Evolutionary conservation across 441 rosid species (phyloP).

Genomic region (Euphorbia corollata): DNA sequence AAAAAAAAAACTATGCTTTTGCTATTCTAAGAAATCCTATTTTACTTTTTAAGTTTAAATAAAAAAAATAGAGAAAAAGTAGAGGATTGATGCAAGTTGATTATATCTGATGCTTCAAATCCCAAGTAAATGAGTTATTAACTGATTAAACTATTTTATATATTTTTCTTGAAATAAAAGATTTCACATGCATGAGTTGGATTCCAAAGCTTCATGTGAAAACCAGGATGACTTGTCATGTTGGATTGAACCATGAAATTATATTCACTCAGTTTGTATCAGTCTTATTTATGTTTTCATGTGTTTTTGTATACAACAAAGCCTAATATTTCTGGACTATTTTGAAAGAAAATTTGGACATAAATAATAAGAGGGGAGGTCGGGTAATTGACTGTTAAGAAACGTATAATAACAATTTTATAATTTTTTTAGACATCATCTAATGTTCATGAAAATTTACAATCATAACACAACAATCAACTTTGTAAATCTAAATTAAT

Average conservation of each 20-base stretch:
- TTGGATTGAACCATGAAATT: constrained; percentile 3
- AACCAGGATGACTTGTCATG: constrained; percentile 9
- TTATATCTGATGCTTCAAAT: neutral
- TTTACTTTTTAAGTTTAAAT: neutral
- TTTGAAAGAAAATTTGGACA: neutral
- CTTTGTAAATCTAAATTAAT: too few relatives aligned
- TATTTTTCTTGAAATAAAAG: neutral
- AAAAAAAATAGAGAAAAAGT: neutral
- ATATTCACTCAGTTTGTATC: neutral
- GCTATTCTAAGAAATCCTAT: neutral
- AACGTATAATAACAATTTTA: too few relatives aligned
- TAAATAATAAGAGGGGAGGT: too few relatives aligned
- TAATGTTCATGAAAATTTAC: too few relatives aligned
- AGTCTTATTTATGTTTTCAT: neutral
- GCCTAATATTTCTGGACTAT: neutral
- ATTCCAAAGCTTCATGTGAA: constrained; percentile 2
- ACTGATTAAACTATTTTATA: neutral
- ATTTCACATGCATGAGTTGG: neutral
- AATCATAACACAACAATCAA: too few relatives aligned
- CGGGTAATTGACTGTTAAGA: too few relatives aligned
- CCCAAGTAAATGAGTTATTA: neutral
- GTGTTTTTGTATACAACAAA: neutral
- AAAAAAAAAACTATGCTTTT: too few relatives aligned
- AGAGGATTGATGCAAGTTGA: neutral
- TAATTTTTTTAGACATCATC: too few relatives aligned